phyloP scores from a whole-genome alignment of 2,329 filamentous ascomycete species.

The Penicillium frequentans region DNA sequence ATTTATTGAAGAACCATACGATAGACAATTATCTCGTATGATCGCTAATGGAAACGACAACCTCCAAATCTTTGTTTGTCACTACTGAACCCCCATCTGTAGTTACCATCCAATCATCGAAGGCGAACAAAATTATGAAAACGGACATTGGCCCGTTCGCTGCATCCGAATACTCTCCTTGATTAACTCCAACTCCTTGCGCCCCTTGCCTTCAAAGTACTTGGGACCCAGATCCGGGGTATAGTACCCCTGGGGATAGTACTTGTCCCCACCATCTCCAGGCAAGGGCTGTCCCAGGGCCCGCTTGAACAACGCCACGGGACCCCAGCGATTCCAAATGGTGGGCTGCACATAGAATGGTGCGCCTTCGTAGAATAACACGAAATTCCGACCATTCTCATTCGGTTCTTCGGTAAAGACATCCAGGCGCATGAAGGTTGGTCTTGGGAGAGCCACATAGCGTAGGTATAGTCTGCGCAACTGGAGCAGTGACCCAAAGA shows the following conservation, averaged over 20 bases:
- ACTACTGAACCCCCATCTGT: neutral
- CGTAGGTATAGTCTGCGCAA: slow-evolving; percentile 57
- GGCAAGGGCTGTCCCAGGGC: slow-evolving; percentile 48
- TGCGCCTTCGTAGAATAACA: slow-evolving; percentile 56
- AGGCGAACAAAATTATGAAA: slow-evolving; percentile 19
- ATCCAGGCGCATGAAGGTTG: slow-evolving; percentile 38
- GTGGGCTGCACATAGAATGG: slow-evolving; percentile 65
- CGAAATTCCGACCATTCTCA: slow-evolving; percentile 55
- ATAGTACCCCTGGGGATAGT: slow-evolving; percentile 50
- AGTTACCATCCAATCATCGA: too few species aligned
- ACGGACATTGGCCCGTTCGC: slow-evolving; percentile 49
- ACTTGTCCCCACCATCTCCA: slow-evolving; percentile 49
- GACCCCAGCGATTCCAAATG: slow-evolving; percentile 63
- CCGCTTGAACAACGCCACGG: slow-evolving; percentile 50
- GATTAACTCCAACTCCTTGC: slow-evolving; percentile 26
- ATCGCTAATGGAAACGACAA: neutral
- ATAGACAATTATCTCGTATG: slow-evolving; percentile 1
- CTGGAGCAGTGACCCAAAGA: slow-evolving; percentile 51
- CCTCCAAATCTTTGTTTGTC: neutral
- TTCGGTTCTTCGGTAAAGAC: slow-evolving; percentile 52
- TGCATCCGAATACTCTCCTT: slow-evolving; percentile 46
- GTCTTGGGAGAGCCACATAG: slow-evolving; percentile 61
- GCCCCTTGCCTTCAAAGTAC: slow-evolving; percentile 53
- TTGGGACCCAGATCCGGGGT: slow-evolving; percentile 62
- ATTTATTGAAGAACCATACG: neutral